Percentiles rank a stretch among this genome's conserved stretches.
phyloP scores from a whole-genome alignment of 495 filamentous ascomycete species.

The Amniculicola lignicola region DNA sequence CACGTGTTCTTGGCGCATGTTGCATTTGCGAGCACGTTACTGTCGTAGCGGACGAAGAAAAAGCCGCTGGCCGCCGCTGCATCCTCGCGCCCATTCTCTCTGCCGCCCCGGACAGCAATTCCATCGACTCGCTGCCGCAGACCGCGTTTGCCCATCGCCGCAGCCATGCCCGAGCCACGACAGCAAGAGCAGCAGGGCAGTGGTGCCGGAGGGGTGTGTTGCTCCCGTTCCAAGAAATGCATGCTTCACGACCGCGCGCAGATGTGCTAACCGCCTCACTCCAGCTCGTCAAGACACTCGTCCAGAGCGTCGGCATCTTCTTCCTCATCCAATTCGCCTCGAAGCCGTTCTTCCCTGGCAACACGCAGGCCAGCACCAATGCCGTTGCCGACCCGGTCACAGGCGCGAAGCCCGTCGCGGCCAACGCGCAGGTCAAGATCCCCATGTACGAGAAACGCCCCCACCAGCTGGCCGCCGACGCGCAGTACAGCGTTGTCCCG shows the following conservation, averaged over 20 bases:
- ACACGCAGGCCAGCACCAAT: conserved; percentile 43
- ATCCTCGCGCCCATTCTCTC: too few species aligned
- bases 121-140: background rate
- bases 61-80: too few species aligned
- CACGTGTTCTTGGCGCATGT: too few species aligned
- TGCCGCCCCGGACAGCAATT: too few species aligned
- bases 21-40: too few species aligned
- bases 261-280: conserved; percentile 2
- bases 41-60: too few species aligned
- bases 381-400: conserved; percentile 17
- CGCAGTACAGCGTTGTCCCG: conserved; percentile 68
- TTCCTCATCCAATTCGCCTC: conserved; percentile 63
- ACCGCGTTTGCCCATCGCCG: background rate
- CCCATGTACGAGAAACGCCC: conserved; percentile 67
- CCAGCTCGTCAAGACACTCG: conserved; percentile 52
- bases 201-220: conserved; percentile 13
- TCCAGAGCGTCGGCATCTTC: conserved; percentile 70
- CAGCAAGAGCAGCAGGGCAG: conserved; percentile 26
- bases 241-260: background rate
- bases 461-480: conserved; percentile 53
- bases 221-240: background rate
- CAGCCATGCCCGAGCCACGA: conserved; percentile 24
- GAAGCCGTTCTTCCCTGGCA: conserved; percentile 56
- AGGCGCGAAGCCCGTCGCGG: conserved; percentile 1
- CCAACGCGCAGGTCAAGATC: conserved; percentile 50